Evolutionary conservation across 805 yeast species (phyloP).

Genomic region (Kuraishia ogatae): DNA sequence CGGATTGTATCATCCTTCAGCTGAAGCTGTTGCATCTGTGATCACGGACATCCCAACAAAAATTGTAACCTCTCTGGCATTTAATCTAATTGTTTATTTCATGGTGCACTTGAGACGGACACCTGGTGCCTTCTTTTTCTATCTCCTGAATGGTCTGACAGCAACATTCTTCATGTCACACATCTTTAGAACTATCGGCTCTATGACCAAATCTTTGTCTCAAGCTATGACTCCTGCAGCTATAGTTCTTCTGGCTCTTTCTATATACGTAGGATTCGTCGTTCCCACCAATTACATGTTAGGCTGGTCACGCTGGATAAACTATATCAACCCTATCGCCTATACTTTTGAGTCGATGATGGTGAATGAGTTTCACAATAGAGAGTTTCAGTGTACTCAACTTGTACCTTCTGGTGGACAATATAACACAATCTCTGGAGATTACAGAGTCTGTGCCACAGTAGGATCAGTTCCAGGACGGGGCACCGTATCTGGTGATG

Average conservation of each 20-base stretch:
- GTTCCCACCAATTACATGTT: conserved; percentile 35
- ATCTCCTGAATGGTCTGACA: conserved; percentile 30
- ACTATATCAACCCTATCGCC: conserved; percentile 33
- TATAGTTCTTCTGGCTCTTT: conserved; percentile 27
- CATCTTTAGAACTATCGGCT: conserved; percentile 33
- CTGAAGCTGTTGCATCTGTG: conserved; percentile 47
- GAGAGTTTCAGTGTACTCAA: conserved; percentile 26
- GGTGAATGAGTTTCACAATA: conserved; percentile 34
- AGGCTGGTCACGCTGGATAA: conserved; percentile 45
- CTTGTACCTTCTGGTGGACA: conserved; percentile 36
- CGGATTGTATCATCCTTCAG: conserved; percentile 52
- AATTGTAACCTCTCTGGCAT: conserved; percentile 30
- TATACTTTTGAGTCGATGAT: conserved; percentile 37
- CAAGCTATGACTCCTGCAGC: conserved; percentile 38
- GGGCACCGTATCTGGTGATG: conserved; percentile 40
- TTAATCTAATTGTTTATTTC: conserved; percentile 44
- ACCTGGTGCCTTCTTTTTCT: conserved; percentile 51
- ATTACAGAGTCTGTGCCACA: conserved; percentile 36
- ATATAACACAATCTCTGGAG: conserved; percentile 15
- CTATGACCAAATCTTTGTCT: conserved; percentile 23
- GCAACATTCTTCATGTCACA: conserved; percentile 50
- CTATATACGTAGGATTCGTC: conserved; percentile 37
- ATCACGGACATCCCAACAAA: conserved; percentile 48
- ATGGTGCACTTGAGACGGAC: conserved; percentile 42
- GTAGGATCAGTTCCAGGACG: conserved; percentile 50